Evolutionary conservation across 2,329 filamentous ascomycete species (phyloP).

Genomic region (Aspergillus thermomutatus): DNA sequence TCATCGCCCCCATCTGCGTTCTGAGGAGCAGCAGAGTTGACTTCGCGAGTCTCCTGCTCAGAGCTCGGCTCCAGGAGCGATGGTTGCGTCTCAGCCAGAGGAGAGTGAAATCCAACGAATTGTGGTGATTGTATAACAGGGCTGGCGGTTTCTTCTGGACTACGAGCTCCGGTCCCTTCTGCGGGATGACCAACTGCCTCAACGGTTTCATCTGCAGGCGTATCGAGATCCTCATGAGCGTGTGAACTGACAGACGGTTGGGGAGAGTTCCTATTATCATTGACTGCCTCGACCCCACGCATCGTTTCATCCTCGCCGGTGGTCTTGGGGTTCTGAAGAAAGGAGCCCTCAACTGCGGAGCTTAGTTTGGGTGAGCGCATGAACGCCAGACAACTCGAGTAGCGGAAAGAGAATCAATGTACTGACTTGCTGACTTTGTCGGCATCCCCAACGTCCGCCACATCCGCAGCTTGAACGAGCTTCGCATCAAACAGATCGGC

Average conservation of each 20-base stretch:
- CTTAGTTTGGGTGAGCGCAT: constrained; percentile 29
- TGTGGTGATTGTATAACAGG: constrained; percentile 14
- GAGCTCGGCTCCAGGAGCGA: background rate
- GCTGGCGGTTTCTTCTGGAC: constrained; percentile 3
- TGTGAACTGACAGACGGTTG: background rate
- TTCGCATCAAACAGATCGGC: constrained; percentile 65
- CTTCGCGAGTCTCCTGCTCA: background rate
- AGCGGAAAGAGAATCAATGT: constrained; percentile 27
- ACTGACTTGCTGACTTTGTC: constrained; percentile 39
- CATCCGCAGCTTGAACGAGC: constrained; percentile 51
- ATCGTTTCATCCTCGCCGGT: background rate
- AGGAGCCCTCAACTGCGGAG: constrained; percentile 23
- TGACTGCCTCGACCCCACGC: background rate
- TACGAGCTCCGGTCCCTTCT: background rate
- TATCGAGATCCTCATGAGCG: background rate
- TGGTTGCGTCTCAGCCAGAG: background rate
- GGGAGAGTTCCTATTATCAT: background rate
- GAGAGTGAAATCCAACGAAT: constrained; percentile 18
- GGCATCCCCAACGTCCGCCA: constrained; percentile 23
- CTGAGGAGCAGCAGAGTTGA: background rate
- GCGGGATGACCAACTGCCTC: background rate
- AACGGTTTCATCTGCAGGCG: background rate
- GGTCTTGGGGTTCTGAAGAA: constrained; percentile 19
- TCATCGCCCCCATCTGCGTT: constrained; percentile 2
- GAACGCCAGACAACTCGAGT: constrained; percentile 14